Percentiles rank a stretch among this genome's conserved stretches.
phyloP scores from a whole-genome alignment of 768 basidiomycete species.

The Kondoa malvinella region DNA sequence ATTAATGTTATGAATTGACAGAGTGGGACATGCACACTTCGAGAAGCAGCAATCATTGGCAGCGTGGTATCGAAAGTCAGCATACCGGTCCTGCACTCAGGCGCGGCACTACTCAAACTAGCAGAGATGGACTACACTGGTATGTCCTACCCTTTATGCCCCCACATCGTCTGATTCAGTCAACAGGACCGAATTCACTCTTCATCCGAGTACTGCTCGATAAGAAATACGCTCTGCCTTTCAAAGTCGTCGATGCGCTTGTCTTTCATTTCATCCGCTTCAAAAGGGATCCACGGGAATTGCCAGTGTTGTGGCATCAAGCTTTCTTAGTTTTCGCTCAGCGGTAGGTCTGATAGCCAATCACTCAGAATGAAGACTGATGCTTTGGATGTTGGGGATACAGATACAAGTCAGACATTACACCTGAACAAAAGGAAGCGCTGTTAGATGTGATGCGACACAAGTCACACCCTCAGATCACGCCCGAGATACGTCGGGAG shows the following conservation, averaged over 20 bases:
- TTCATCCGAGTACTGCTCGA: conserved; percentile 93
- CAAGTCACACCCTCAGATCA: conserved; percentile 71
- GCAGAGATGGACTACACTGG: conserved; percentile 94
- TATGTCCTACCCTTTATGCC: conserved; percentile 27
- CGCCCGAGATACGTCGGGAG: conserved; percentile 76
- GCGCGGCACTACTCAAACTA: conserved; percentile 79
- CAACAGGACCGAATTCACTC: conserved; percentile 67
- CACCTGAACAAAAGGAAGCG: conserved; percentile 93
- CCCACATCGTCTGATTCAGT: not conserved
- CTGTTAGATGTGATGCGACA: conserved; percentile 79
- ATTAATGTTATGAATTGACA: conserved; percentile 27
- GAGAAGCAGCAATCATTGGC: conserved; percentile 84
- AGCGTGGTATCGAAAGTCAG: conserved; percentile 79
- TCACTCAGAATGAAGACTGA: not conserved
- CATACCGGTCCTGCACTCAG: conserved; percentile 89
- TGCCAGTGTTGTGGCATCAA: conserved; percentile 99
- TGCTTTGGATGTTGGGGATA: not conserved
- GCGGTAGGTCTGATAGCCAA: conserved; percentile 39
- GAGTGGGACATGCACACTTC: conserved; percentile 62
- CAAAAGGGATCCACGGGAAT: conserved; percentile 58
- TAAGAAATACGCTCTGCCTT: conserved; percentile 94
- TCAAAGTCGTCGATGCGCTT: conserved; percentile 90
- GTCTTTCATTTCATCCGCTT: conserved; percentile 97
- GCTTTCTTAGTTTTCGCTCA: conserved; percentile 85
- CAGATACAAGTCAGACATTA: conserved; percentile 84